A percentile compares a stretch with the other conserved stretches of the same genome.
phyloP scores from a whole-genome alignment of 371 early-diverging fungal genomes.

The Circinella minor region DNA sequence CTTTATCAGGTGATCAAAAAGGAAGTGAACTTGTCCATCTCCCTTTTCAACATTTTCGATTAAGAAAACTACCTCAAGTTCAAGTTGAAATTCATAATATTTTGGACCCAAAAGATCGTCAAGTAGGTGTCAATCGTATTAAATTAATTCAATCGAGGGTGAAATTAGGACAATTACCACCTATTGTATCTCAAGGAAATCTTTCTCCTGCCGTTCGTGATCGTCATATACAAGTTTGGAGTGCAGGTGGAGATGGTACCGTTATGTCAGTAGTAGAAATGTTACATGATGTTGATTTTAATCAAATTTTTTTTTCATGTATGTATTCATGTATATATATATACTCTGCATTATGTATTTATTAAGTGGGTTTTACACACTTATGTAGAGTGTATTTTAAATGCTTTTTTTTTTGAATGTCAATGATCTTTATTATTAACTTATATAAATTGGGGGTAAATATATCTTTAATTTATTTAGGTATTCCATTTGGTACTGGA shows the following conservation, averaged over 20 bases:
- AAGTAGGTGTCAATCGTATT: conserved; percentile 44
- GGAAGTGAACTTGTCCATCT: conserved; percentile 55
- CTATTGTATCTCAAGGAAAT: conserved; percentile 13
- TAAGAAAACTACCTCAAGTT: conserved; percentile 56
- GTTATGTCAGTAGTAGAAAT: conserved; percentile 66
- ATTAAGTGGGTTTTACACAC: no score
- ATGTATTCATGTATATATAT: conserved; percentile 10
- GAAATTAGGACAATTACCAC: conserved; percentile 25
- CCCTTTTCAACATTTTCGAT: conserved; percentile 61
- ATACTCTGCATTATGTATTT: no score
- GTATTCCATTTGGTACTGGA: conserved; percentile 71
- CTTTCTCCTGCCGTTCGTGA: conserved; percentile 14
- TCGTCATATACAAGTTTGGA: conserved; percentile 66
- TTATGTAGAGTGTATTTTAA: no score
- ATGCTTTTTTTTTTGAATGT: background rate
- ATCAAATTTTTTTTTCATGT: conserved; percentile 64
- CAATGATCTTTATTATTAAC: background rate
- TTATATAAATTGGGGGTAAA: no score
- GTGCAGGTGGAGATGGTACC: conserved; percentile 72
- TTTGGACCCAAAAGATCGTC: conserved; percentile 51
- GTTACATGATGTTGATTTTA: conserved; percentile 53
- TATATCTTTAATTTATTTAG: conserved; percentile 9
- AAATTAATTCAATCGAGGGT: conserved; percentile 34
- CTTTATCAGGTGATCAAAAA: conserved; percentile 64
- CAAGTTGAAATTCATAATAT: conserved; percentile 70